These are phyloP conservation scores for Setaria italica DNA, from an alignment of 202 grass and related monocot genomes.

Conservation along the genomic window DNA sequence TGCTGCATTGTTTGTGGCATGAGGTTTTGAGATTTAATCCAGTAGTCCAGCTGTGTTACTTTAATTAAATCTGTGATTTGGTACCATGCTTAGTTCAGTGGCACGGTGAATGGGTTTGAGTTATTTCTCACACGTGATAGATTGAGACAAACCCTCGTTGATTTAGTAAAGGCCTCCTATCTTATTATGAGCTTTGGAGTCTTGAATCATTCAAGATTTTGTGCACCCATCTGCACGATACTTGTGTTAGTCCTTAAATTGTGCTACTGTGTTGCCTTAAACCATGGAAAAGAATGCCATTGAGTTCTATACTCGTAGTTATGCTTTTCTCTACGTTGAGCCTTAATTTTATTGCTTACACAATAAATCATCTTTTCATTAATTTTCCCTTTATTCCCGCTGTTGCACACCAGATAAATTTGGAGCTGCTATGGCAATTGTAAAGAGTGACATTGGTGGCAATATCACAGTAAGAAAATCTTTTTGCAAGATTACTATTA, in stretches of 20 bases:
- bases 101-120: not conserved
- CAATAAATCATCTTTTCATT: constrained; percentile 20
- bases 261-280: constrained; percentile 18
- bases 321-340: not conserved
- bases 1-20: not conserved
- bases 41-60: not conserved
- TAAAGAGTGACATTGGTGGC: constrained; percentile 95
- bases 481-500: constrained; percentile 24
- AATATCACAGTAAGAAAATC: constrained; percentile 83
- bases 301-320: not conserved
- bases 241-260: constrained; percentile 14
- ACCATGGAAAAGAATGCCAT: not conserved
- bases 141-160: not conserved
- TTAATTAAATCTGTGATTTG: constrained; percentile 1
- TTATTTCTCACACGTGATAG: not conserved
- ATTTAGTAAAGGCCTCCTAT: not conserved
- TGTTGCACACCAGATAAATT: constrained; percentile 75
- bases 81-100: constrained; percentile 28
- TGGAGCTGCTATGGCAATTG: constrained; percentile 90
- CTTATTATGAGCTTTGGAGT: not conserved
- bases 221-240: not conserved
- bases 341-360: constrained; percentile 12
- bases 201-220: not conserved
- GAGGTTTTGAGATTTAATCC: constrained; percentile 30
- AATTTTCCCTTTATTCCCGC: constrained; percentile 25